phyloP scores from a whole-genome alignment of 331 rosid genomes.

The Spiraea crenata region DNA sequence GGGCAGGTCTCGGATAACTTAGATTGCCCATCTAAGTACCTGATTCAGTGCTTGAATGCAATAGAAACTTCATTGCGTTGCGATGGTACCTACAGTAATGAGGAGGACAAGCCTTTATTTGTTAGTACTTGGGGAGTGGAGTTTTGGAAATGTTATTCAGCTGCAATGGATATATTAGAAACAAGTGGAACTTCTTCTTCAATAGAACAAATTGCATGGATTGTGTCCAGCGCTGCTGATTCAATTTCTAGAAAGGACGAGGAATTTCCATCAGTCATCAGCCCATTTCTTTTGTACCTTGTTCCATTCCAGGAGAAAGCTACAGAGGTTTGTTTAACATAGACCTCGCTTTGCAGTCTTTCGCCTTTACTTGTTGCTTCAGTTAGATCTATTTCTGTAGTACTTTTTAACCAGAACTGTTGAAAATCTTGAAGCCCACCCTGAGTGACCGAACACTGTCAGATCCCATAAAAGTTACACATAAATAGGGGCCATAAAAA shows the following conservation, averaged over 20 bases:
- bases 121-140: conserved; percentile 78
- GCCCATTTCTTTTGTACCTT: conserved; percentile 81
- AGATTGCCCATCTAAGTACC: conserved; percentile 73
- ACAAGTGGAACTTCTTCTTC: conserved; percentile 62
- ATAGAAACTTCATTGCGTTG: conserved; percentile 61
- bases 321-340: conserved; percentile 44
- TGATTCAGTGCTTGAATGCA: conserved; percentile 67
- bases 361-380: neutral
- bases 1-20: conserved; percentile 32
- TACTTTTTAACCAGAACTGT: neutral
- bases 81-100: conserved; percentile 44
- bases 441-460: neutral
- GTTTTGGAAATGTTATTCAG: conserved; percentile 68
- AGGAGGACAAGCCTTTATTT: conserved; percentile 63
- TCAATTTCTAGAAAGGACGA: conserved; percentile 74
- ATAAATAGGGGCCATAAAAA: neutral
- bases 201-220: conserved; percentile 84
- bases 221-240: conserved; percentile 74
- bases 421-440: neutral
- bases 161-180: conserved; percentile 72
- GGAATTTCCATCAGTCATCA: conserved; percentile 56
- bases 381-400: neutral
- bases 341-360: neutral
- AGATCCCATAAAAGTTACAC: neutral
- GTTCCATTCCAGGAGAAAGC: conserved; percentile 85